Conservation (phyloP, 2,329 filamentous ascomycete genomes). For the Phialophora expanda region DNA sequence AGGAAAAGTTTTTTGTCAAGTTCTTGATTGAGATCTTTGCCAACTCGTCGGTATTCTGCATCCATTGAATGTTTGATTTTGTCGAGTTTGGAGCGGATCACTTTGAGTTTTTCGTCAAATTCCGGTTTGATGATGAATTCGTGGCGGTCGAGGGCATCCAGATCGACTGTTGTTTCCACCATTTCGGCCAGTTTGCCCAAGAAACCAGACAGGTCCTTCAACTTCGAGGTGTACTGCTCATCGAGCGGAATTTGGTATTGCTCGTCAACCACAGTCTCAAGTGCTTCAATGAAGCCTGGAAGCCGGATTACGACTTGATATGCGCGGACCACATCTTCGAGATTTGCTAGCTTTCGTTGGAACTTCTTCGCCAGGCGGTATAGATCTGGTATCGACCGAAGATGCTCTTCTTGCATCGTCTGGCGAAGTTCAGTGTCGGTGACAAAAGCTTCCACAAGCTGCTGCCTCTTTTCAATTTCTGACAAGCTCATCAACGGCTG, state of each 20-base stretch:
- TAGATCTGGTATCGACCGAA: slow-evolving; percentile 89
- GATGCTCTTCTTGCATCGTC: slow-evolving; percentile 94
- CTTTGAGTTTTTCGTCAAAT: slow-evolving; percentile 84
- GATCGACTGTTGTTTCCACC: slow-evolving; percentile 97
- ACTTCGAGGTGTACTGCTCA: slow-evolving; percentile 80
- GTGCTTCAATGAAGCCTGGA: slow-evolving; percentile 83
- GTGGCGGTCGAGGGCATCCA: slow-evolving; percentile 93
- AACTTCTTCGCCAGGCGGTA: slow-evolving; percentile 94
- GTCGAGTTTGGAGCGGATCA: slow-evolving; percentile 91
- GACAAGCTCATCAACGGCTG: slow-evolving; percentile 90
- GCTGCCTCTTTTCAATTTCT: slow-evolving; percentile 89
- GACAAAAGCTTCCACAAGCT: slow-evolving; percentile 93
- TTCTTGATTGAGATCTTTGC: slow-evolving; percentile 83
- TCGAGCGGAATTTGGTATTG: slow-evolving; percentile 87
- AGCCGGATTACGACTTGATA: slow-evolving; percentile 94
- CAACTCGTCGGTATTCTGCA: slow-evolving; percentile 75
- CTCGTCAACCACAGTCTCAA: slow-evolving; percentile 96
- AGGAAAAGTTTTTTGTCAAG: slow-evolving; percentile 98
- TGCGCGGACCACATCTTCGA: slow-evolving; percentile 93
- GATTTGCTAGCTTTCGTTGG: slow-evolving; percentile 84
- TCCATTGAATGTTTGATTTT: slow-evolving; percentile 82
- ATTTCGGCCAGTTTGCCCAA: slow-evolving; percentile 91
- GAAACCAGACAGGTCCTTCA: slow-evolving; percentile 76
- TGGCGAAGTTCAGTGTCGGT: slow-evolving; percentile 91
- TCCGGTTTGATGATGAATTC: slow-evolving; percentile 99